Evolutionary conservation across 2,329 filamentous ascomycete species (phyloP).

Genomic region (Hypoxylon sp.): DNA sequence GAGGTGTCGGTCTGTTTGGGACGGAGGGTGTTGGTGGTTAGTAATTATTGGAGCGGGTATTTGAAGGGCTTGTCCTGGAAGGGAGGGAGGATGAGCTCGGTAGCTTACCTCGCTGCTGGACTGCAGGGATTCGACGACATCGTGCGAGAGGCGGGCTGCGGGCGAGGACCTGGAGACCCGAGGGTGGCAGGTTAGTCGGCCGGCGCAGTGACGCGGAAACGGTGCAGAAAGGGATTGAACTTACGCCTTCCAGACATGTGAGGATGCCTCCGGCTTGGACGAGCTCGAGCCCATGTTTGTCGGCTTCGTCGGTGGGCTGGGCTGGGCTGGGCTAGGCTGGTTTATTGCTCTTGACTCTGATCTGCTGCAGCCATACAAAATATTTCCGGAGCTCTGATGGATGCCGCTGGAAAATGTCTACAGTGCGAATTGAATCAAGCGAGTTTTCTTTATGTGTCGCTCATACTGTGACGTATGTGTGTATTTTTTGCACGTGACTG

Average conservation of each 20-base stretch:
- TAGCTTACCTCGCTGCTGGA: constrained; percentile 82
- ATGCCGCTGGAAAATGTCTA: constrained; percentile 28
- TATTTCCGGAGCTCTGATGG: constrained; percentile 30
- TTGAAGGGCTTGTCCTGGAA: neutral
- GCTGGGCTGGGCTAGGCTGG: constrained; percentile 20
- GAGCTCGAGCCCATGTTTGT: constrained; percentile 67
- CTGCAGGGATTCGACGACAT: constrained; percentile 85
- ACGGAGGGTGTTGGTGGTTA: constrained; percentile 13
- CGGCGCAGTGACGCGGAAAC: constrained; percentile 31
- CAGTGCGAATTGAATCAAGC: constrained; percentile 34
- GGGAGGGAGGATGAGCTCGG: neutral
- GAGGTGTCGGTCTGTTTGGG: constrained; percentile 84
- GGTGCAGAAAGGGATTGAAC: constrained; percentile 40
- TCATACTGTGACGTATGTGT: constrained; percentile 26
- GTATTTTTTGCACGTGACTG: constrained; percentile 9
- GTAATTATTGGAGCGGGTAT: constrained; percentile 8
- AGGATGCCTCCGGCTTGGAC: constrained; percentile 64
- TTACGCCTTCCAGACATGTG: constrained; percentile 68
- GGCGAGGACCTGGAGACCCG: constrained; percentile 58
- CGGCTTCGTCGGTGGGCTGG: constrained; percentile 52
- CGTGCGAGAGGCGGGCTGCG: constrained; percentile 74
- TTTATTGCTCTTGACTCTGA: constrained; percentile 37
- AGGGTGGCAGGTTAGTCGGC: constrained; percentile 26
- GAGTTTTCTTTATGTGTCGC: neutral
- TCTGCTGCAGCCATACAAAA: constrained; percentile 31